Evolutionary conservation across 441 rosid species (phyloP), one percentile per base, ranked within the genome.

Genomic region (Populus trichocarpa): DNA sequence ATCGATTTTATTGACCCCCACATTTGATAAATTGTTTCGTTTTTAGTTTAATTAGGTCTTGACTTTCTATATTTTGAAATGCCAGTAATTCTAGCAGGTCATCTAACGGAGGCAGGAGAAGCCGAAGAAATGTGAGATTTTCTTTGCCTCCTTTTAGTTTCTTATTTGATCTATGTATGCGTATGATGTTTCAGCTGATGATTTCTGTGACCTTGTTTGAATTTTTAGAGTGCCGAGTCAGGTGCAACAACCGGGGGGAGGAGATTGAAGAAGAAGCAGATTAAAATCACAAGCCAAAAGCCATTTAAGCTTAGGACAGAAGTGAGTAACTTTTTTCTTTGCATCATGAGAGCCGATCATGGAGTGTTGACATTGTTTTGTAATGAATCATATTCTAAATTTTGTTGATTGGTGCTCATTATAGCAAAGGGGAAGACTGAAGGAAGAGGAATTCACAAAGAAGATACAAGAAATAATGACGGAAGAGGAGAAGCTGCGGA

Each of bases 251-350:
- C 14, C 79, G 81, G 90, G 89, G 69, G 88, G 74, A 91, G 91
- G 32, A 88, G 86, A 83, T 87, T 90, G 91, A 93, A 86, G 89
- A 92, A 91, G 87, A 86, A 88, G 80, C 93, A 93, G 80, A 85
- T 75, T n/a, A 93, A 84, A 87, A 83, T 78, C 70, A 93, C 98
- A 14, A 76, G 87, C 72, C 90, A 80, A 81, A 93, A 88, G 83
- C 99, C 99, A 30, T 94, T 96, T 74, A 87, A 86, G 67, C 90
- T 96, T 30, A 92, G 94, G 85, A 94, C 99, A 42, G 98, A 96
- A 93, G 98, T 96, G 83, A 40, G 73, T 23, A 63, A 23, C 66
- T 61, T 1, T 22, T 8, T 13, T 38, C 59, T 22, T 46, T 30
- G 14, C 32, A 7, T 25, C 74, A 72, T n/a, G 67, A 74, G 28